phyloP scores from a whole-genome alignment of 164 flowering plant genomes.

The Liriodendron chinense region DNA sequence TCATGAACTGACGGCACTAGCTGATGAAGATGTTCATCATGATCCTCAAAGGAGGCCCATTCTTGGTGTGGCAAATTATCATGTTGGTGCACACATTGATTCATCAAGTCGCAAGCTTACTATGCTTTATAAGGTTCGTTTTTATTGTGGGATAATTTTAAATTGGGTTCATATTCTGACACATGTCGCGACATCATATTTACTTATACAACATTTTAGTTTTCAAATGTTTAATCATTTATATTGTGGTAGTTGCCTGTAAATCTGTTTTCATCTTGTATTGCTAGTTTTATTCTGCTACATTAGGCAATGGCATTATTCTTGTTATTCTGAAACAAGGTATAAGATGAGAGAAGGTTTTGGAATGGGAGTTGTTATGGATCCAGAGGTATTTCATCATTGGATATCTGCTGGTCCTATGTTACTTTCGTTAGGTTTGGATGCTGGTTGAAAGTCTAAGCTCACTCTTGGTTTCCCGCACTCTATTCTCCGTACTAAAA shows the following conservation, averaged over 20 bases:
- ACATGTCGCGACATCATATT: background rate
- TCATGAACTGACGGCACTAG: conserved; percentile 94
- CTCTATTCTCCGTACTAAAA: too few relatives aligned
- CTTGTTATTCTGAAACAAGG: too few relatives aligned
- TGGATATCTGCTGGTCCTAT: too few relatives aligned
- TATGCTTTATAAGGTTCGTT: conserved; percentile 92
- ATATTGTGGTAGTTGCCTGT: background rate
- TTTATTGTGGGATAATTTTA: background rate
- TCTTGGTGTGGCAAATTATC: conserved; percentile 81
- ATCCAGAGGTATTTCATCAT: too few relatives aligned
- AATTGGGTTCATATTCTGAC: background rate
- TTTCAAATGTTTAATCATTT: background rate
- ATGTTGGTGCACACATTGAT: conserved; percentile 97
- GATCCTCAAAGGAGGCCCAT: conserved; percentile 33
- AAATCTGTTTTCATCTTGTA: background rate
- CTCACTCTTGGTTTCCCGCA: too few relatives aligned
- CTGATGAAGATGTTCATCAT: conserved; percentile 39
- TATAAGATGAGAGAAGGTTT: too few relatives aligned
- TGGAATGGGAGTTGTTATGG: too few relatives aligned
- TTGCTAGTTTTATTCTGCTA: background rate
- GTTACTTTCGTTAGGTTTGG: too few relatives aligned
- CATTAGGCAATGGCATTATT: too few relatives aligned
- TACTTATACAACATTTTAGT: too few relatives aligned
- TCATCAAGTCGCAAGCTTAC: conserved; percentile 84
- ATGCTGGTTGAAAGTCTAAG: too few relatives aligned